Base-by-base conservation (phyloP, 805 yeast genomes). In the Hanseniaspora jakobsenii region DNA sequence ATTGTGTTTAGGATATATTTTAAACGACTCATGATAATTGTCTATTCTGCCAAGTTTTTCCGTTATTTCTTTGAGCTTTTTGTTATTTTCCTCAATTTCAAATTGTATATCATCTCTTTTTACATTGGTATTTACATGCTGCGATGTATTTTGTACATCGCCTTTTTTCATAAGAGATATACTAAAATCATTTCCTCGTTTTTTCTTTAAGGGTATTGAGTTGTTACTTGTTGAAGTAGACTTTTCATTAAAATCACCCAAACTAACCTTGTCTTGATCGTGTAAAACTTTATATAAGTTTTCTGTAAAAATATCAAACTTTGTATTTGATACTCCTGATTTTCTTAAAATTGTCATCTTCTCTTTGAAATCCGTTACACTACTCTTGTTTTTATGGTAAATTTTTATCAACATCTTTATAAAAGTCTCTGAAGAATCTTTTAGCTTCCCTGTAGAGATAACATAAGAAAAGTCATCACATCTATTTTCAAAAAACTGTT, bases 291-390 rank as follows among this genome's bases (percentile, higher is more conserved):
- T 41, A 17, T 16, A 41, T 12, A 41, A 14, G 13, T 14, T 9
- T 22, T 41, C 45, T 9, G 14, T 31, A 28, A 41, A 41, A 8
- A 13, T 17, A 31, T 41, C 45, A 41, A 21, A 41, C 22, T 41
- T 41, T 5, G n/a, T 13, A 23, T 41, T 36, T 7, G 38, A 29
- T 4, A 41, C 38, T 21, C 45, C 45, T 17, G 36, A 32, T 12
- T 34, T 29, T 28, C 40, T 7, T 30, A 37, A 23, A 2, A 28
- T 27, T n/a, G 8, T 27, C 24, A 37, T 5, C 18, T 37, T 37
- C 6, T 28, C 31, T 17, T 41, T 41, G n/a, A 41, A 34, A 12
- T 26, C 29, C 13, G 6, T 28, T 22, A 34, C 10, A 6, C 16
- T 34, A 13, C 17, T 9, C 10, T 9, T 18, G 10, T 14, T 34